Evolutionary conservation across 495 filamentous ascomycete species (phyloP).

Genomic region (Aspergillus indologenus): DNA sequence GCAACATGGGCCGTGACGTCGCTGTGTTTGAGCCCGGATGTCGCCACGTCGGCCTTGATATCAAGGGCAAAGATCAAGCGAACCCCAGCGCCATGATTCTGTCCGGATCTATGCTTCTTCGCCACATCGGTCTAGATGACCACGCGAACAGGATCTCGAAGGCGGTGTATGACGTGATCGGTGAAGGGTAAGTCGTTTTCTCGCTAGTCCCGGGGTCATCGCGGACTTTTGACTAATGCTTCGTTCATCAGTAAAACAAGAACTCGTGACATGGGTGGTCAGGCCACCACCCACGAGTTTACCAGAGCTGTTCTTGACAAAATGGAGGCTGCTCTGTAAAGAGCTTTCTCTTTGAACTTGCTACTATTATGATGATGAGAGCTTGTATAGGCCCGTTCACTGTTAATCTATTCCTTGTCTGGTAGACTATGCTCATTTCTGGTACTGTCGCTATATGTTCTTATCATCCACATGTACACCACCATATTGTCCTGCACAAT

Average conservation of each 20-base stretch:
- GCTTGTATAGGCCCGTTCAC: slow-evolving; percentile 15
- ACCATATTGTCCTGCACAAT: slow-evolving; percentile 25
- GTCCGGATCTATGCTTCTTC: slow-evolving; percentile 91
- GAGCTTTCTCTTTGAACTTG: slow-evolving; percentile 15
- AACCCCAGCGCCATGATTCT: slow-evolving; percentile 96
- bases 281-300: slow-evolving; percentile 87
- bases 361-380: slow-evolving; percentile 26
- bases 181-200: slow-evolving; percentile 74
- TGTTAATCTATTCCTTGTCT: slow-evolving; percentile 10
- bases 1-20: slow-evolving; percentile 98
- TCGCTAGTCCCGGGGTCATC: slow-evolving; percentile 26
- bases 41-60: slow-evolving; percentile 97
- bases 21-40: slow-evolving; percentile 99
- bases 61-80: slow-evolving; percentile 98
- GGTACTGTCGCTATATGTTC: slow-evolving; percentile 26
- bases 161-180: slow-evolving; percentile 94
- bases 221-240: slow-evolving; percentile 17
- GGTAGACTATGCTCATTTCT: slow-evolving; percentile 11
- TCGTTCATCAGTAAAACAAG: slow-evolving; percentile 60
- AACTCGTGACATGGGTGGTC: slow-evolving; percentile 93
- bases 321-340: slow-evolving; percentile 70
- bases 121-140: slow-evolving; percentile 93
- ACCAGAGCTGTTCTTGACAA: slow-evolving; percentile 87
- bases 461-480: slow-evolving; percentile 33
- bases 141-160: slow-evolving; percentile 97